phyloP scores from a whole-genome alignment of 2,329 filamentous ascomycete species.

The Ascochyta rabiei region DNA sequence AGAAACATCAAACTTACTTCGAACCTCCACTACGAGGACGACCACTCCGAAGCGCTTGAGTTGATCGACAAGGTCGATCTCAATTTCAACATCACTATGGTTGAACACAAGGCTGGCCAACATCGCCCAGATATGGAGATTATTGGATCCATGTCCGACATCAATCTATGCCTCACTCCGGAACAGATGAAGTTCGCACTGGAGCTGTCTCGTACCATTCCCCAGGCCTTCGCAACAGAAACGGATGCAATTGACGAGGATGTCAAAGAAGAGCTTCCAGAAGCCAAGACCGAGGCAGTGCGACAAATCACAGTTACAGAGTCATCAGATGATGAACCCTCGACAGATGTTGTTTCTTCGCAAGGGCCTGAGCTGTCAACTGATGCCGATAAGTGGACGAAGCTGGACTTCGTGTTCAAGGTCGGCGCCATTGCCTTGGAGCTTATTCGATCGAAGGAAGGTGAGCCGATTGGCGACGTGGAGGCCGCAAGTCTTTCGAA shows the following conservation, averaged over 20 bases:
- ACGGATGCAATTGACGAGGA: slow-evolving; percentile 71
- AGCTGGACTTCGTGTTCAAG: slow-evolving; percentile 89
- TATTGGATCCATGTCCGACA: slow-evolving; percentile 87
- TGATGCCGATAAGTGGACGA: slow-evolving; percentile 80
- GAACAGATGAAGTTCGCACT: slow-evolving; percentile 89
- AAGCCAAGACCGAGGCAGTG: slow-evolving; percentile 58
- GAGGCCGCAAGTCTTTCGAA: slow-evolving; percentile 84
- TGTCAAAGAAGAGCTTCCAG: slow-evolving; percentile 73
- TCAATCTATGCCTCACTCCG: slow-evolving; percentile 88
- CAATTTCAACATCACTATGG: slow-evolving; percentile 88
- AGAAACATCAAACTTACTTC: slow-evolving; percentile 91
- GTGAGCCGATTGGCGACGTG: slow-evolving; percentile 77
- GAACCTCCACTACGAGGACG: slow-evolving; percentile 78
- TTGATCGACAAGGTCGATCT: slow-evolving; percentile 97
- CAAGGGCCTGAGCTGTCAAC: slow-evolving; percentile 71
- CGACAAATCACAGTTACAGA: slow-evolving; percentile 52
- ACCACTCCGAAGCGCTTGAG: slow-evolving; percentile 81
- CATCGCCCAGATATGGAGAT: slow-evolving; percentile 91
- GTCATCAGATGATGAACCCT: slow-evolving; percentile 41
- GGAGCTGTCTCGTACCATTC: slow-evolving; percentile 85
- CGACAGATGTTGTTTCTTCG: slow-evolving; percentile 56
- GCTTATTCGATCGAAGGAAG: slow-evolving; percentile 76
- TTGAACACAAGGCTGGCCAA: slow-evolving; percentile 78
- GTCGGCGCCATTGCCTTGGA: slow-evolving; percentile 88
- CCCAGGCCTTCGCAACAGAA: slow-evolving; percentile 82